Conservation (phyloP, 129 eudicot species). For the Calendula officinalis region DNA sequence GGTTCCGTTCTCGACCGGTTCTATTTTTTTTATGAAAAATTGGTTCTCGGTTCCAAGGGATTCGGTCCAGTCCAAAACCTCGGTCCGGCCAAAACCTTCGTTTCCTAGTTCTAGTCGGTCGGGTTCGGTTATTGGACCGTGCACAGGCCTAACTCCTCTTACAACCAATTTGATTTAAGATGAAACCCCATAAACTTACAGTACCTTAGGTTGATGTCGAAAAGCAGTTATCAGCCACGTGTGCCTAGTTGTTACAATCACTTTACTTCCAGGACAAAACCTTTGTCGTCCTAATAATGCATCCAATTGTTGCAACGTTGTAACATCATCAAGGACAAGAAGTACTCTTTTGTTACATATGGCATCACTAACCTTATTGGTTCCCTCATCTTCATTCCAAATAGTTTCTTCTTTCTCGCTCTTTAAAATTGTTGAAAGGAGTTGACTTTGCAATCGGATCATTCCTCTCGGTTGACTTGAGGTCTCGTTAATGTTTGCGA, state of each 20-base stretch:
- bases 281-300: neutral
- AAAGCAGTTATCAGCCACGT: neutral
- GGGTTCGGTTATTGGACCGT: too few species aligned
- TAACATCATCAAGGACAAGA: conserved; percentile 23
- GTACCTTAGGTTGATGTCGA: neutral
- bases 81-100: too few species aligned
- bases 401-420: neutral
- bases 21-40: too few species aligned
- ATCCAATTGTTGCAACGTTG: neutral
- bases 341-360: conserved; percentile 11
- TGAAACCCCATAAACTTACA: too few species aligned
- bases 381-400: conserved; percentile 19
- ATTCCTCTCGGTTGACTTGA: conserved; percentile 16
- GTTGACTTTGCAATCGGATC: conserved; percentile 1
- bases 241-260: conserved; percentile 20
- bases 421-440: conserved; percentile 3
- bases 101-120: too few species aligned
- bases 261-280: conserved; percentile 27
- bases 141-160: too few species aligned
- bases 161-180: too few species aligned
- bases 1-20: too few species aligned
- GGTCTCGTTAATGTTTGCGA: neutral
- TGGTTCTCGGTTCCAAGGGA: too few species aligned
- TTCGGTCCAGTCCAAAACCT: too few species aligned
- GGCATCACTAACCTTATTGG: conserved; percentile 6